Evolutionary conservation across 352 stramenopile genomes (phyloP).

Genomic region (Globisporangium canariense): DNA sequence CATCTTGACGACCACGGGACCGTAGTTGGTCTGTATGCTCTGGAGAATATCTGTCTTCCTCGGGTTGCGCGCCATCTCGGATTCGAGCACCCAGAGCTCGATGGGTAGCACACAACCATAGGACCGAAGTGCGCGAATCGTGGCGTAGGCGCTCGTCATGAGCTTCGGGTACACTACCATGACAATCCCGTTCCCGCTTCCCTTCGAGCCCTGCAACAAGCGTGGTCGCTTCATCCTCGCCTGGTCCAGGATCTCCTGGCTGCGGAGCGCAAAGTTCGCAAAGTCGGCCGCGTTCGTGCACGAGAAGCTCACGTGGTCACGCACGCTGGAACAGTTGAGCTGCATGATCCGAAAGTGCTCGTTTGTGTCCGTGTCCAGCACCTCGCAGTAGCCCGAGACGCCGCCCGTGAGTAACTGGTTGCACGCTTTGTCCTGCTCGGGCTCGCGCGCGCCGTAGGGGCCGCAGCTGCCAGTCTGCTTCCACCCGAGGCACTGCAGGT

Average conservation of each 20-base stretch:
- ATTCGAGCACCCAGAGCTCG: slow-evolving; percentile 66
- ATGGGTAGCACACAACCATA: slow-evolving; percentile 57
- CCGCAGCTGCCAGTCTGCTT: slow-evolving; percentile 48
- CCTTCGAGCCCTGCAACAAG: slow-evolving; percentile 26
- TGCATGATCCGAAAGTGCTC: slow-evolving; percentile 74
- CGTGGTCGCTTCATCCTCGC: slow-evolving; percentile 12
- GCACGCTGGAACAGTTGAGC: slow-evolving; percentile 54
- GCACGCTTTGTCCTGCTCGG: slow-evolving; percentile 45
- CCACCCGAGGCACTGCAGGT: slow-evolving; percentile 63
- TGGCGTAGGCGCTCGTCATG: slow-evolving; percentile 65
- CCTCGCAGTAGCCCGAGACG: slow-evolving; percentile 62
- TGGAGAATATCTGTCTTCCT: slow-evolving; percentile 24
- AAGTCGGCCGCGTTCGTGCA: slow-evolving; percentile 59
- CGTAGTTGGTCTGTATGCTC: slow-evolving; percentile 32
- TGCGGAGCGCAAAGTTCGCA: slow-evolving; percentile 50
- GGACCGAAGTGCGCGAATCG: slow-evolving; percentile 41
- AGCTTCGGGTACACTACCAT: slow-evolving; percentile 73
- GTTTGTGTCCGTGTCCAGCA: slow-evolving; percentile 48
- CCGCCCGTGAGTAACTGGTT: slow-evolving; percentile 35
- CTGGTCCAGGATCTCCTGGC: slow-evolving; percentile 31
- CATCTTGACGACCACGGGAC: slow-evolving; percentile 37
- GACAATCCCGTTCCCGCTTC: slow-evolving; percentile 50
- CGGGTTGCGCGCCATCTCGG: slow-evolving; percentile 33
- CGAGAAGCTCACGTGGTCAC: slow-evolving; percentile 43
- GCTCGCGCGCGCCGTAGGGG: slow-evolving; percentile 44